These are phyloP conservation scores for Coprinellus micaceus DNA, from an alignment of 768 basidiomycete species.

Conservation along the genomic window DNA sequence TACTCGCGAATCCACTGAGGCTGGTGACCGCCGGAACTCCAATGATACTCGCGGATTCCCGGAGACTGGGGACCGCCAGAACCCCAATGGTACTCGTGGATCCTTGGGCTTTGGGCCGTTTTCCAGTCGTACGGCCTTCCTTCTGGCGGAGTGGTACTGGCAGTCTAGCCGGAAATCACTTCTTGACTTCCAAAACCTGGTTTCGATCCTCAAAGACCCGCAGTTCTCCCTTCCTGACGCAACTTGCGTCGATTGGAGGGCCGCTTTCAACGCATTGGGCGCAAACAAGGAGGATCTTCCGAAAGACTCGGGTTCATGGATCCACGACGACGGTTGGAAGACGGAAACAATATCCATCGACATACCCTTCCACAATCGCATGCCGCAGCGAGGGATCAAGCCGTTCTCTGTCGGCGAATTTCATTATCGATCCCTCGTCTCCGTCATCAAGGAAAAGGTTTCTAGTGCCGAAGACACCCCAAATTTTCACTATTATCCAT, in stretches of 20 bases:
- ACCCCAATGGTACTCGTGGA: no score
- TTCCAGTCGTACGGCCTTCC: neutral
- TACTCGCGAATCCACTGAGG: no score
- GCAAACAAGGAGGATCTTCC: neutral
- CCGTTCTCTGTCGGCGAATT: neutral
- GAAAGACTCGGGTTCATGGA: neutral
- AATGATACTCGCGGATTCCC: no score
- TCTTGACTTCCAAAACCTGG: neutral
- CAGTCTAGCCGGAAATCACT: neutral
- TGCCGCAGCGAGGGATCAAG: neutral
- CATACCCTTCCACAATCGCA: neutral
- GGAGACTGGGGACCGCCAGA: no score
- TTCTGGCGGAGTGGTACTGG: conserved; percentile 1
- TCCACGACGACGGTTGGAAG: neutral
- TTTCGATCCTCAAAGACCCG: neutral
- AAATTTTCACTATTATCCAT: neutral
- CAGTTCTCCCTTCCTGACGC: neutral
- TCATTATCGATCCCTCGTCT: neutral
- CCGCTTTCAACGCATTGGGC: neutral
- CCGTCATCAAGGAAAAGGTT: neutral
- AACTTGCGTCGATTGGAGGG: neutral
- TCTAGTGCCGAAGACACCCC: neutral
- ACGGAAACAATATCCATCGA: neutral
- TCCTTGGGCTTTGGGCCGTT: neutral
- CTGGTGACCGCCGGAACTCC: no score